Evolutionary conservation across 1,284 basidiomycete genomes (phyloP).

Genomic region (Cutaneotrichosporon cutaneum): DNA sequence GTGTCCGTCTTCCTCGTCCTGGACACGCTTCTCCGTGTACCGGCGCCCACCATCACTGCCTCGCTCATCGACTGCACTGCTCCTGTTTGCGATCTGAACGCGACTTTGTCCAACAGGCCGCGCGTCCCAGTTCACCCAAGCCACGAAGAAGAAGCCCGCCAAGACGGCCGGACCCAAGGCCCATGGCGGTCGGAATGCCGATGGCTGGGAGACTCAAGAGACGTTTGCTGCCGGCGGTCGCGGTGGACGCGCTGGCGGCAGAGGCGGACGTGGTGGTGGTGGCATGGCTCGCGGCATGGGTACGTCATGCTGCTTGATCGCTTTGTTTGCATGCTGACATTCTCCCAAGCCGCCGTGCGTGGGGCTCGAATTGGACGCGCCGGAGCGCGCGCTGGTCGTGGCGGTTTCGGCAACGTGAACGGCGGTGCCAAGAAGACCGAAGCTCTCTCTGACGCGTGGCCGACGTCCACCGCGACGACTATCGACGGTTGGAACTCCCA

Average conservation of each 20-base stretch:
- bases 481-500: constrained; percentile 45
- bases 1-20: background rate
- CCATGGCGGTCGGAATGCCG: constrained; percentile 46
- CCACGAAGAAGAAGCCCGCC: constrained; percentile 49
- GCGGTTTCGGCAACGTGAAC: constrained; percentile 36
- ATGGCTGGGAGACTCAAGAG: constrained; percentile 44
- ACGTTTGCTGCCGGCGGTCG: constrained; percentile 31
- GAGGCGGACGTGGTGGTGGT: constrained; percentile 40
- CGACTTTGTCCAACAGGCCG: constrained; percentile 38
- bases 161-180: constrained; percentile 35
- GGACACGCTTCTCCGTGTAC: background rate
- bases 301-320: constrained; percentile 5
- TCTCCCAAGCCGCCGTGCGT: constrained; percentile 19
- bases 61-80: background rate
- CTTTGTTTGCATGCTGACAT: background rate
- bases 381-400: constrained; percentile 47
- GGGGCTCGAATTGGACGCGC: constrained; percentile 32
- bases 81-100: background rate
- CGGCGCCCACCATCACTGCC: background rate
- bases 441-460: constrained; percentile 30
- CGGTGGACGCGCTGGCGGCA: constrained; percentile 30
- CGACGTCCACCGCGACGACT: constrained; percentile 42
- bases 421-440: constrained; percentile 26
- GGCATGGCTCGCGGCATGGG: constrained; percentile 15
- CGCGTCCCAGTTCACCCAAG: constrained; percentile 53